Percentiles rank a stretch among this genome's conserved stretches.
phyloP scores from a whole-genome alignment of 2,329 filamentous ascomycete species.

The Periconia digitata region DNA sequence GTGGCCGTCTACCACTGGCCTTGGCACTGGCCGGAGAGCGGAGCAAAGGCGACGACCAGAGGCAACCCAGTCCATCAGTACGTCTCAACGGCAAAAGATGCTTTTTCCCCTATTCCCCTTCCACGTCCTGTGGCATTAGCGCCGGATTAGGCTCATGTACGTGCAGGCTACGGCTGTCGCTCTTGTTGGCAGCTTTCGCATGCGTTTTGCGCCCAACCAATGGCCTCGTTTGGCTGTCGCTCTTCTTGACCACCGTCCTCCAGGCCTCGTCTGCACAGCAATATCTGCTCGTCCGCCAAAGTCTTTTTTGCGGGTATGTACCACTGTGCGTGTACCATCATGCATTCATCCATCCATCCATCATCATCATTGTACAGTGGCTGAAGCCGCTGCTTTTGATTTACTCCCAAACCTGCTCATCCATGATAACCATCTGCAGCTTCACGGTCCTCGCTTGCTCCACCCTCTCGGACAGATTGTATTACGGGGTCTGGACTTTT shows the following conservation, averaged over 20 bases:
- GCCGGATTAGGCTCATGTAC: constrained; percentile 23
- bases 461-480: constrained; percentile 69
- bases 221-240: constrained; percentile 75
- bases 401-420: constrained; percentile 16
- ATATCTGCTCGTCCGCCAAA: constrained; percentile 63
- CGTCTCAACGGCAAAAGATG: constrained; percentile 16
- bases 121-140: constrained; percentile 10
- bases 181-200: constrained; percentile 77
- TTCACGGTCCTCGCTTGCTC: constrained; percentile 65
- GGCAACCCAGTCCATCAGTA: constrained; percentile 31
- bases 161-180: constrained; percentile 53
- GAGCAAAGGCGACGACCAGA: constrained; percentile 39
- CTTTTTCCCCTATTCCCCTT: not conserved
- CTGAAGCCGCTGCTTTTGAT: constrained; percentile 9
- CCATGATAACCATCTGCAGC: constrained; percentile 40
- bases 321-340: not conserved
- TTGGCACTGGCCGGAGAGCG: constrained; percentile 63
- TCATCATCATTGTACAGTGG: too few species aligned
- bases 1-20: constrained; percentile 83
- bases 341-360: too few species aligned
- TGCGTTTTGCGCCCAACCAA: constrained; percentile 91
- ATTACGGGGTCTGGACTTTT: constrained; percentile 85
- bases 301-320: constrained; percentile 59
- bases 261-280: constrained; percentile 49
- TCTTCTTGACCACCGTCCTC: constrained; percentile 60